Evolutionary conservation across 163 green algal species (phyloP).

Genomic region (Chlamydomonas reinhardtii): DNA sequence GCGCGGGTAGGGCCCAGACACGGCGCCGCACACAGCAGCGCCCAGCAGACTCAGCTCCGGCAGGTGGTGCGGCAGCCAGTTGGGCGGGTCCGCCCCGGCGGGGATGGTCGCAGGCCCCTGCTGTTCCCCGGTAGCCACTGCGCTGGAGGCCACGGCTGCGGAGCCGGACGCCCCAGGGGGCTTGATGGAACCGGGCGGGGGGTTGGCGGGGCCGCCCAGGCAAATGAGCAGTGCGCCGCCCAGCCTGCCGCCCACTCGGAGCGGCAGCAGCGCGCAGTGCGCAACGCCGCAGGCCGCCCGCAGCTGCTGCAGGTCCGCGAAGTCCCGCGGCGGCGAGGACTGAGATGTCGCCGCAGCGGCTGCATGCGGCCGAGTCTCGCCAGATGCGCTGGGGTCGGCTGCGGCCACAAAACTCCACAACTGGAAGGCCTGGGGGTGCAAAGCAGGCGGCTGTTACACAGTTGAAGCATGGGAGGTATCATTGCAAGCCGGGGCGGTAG

Average conservation of each 20-base stretch:
- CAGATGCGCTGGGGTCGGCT: background rate
- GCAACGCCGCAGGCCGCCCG: background rate
- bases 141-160: background rate
- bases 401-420: background rate
- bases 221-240: slow-evolving; percentile 16
- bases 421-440: background rate
- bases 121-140: background rate
- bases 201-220: background rate
- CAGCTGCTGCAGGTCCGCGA: background rate
- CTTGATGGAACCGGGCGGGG: background rate
- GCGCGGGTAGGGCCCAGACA: background rate
- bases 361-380: too few relatives aligned
- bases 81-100: background rate
- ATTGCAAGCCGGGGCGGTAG: too few relatives aligned
- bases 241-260: background rate
- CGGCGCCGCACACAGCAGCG: background rate
- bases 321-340: background rate
- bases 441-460: too few relatives aligned
- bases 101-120: background rate
- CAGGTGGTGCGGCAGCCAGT: slow-evolving; percentile 29
- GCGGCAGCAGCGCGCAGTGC: slow-evolving; percentile 25
- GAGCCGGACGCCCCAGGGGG: background rate
- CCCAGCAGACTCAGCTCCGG: slow-evolving; percentile 8
- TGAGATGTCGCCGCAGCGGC: background rate
- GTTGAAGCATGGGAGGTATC: too few relatives aligned